These are phyloP conservation scores for Magnaporthales sp. DNA, from an alignment of 2,329 filamentous ascomycete species.

Conservation along the genomic window DNA sequence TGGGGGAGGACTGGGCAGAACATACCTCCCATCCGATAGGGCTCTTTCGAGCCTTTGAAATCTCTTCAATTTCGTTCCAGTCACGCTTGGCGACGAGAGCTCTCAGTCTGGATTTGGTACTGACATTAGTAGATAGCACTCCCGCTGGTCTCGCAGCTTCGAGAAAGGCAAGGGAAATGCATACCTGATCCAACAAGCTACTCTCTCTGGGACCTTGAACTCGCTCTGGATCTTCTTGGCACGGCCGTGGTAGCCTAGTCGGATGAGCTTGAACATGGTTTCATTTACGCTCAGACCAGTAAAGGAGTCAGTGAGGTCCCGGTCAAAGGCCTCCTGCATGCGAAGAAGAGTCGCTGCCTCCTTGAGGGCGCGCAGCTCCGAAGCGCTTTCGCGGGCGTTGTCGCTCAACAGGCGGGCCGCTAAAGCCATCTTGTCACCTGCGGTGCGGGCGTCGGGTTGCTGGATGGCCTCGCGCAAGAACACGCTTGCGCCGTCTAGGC, in stretches of 20 bases:
- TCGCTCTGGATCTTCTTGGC: conserved; percentile 84
- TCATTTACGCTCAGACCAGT: conserved; percentile 82
- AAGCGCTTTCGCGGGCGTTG: conserved; percentile 62
- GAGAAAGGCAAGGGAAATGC: not conserved
- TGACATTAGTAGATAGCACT: not conserved
- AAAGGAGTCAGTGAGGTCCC: conserved; percentile 70
- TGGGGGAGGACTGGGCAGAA: not conserved
- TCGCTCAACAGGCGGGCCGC: conserved; percentile 77
- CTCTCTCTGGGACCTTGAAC: conserved; percentile 88
- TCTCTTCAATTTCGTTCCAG: conserved; percentile 88
- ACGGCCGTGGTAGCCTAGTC: conserved; percentile 71
- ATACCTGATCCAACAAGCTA: conserved; percentile 73
- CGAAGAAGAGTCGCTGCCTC: conserved; percentile 73
- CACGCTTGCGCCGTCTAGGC: conserved; percentile 79
- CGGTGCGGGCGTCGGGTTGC: conserved; percentile 59
- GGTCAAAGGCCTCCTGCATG: conserved; percentile 81
- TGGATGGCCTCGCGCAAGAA: conserved; percentile 76
- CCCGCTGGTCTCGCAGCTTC: not conserved
- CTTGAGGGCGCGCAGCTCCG: conserved; percentile 67
- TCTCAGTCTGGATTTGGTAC: conserved; percentile 48
- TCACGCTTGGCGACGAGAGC: conserved; percentile 84
- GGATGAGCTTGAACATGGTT: conserved; percentile 82
- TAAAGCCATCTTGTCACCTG: conserved; percentile 80
- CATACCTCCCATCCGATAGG: conserved; percentile 94
- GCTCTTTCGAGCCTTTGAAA: conserved; percentile 69